Conservation (phyloP, 129 eudicot species). For the Helianthus tuberosus region DNA sequence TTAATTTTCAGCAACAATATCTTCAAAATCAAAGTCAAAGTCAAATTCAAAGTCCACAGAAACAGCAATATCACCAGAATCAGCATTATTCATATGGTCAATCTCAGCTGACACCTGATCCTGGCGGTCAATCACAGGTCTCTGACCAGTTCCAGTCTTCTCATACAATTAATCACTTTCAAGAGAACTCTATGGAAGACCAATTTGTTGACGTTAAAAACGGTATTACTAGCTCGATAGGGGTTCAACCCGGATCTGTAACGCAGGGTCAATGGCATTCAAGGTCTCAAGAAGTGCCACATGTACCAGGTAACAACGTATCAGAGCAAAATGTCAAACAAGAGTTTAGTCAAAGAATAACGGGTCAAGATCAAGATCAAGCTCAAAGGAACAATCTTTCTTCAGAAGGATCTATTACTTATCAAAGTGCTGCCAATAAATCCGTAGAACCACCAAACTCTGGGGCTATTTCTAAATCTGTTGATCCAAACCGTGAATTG, state of each 20-base stretch:
- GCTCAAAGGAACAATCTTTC: constrained; percentile 69
- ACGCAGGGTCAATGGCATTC: constrained; percentile 61
- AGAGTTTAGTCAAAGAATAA: constrained; percentile 60
- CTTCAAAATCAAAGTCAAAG: constrained; percentile 49
- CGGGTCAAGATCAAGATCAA: constrained; percentile 64
- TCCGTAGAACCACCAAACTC: constrained; percentile 48
- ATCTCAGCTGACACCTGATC: constrained; percentile 10
- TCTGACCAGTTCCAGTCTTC: constrained; percentile 55
- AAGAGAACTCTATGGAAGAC: constrained; percentile 47
- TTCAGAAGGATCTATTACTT: constrained; percentile 55
- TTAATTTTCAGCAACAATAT: constrained; percentile 51
- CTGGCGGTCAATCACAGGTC: constrained; percentile 20
- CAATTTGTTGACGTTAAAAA: constrained; percentile 54
- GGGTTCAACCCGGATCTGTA: constrained; percentile 46
- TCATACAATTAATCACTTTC: constrained; percentile 48
- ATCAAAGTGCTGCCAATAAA: constrained; percentile 40
- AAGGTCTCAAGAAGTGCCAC: constrained; percentile 55
- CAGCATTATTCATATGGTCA: constrained; percentile 16
- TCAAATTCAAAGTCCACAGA: constrained; percentile 61
- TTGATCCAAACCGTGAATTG: constrained; percentile 44
- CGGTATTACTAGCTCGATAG: constrained; percentile 46
- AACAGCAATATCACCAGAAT: constrained; percentile 45
- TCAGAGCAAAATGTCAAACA: constrained; percentile 56
- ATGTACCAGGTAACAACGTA: constrained; percentile 31
- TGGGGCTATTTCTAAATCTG: constrained; percentile 36